Conservation (phyloP, 139 green algal species). For the Pseudopediastrum boryanum region DNA sequence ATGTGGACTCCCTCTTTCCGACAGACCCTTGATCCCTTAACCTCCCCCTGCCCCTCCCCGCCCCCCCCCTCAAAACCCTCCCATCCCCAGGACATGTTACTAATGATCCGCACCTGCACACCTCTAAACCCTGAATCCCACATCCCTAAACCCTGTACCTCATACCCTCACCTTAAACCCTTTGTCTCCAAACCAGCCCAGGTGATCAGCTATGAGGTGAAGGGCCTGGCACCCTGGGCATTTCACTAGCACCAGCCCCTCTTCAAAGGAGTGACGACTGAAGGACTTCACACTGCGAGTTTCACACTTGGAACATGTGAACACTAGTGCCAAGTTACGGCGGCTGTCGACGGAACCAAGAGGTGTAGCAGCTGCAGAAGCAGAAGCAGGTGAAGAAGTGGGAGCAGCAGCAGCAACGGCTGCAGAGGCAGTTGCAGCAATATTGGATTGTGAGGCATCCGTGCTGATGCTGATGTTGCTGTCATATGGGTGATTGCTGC, state of each 20-base stretch:
- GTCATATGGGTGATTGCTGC: too few relatives aligned
- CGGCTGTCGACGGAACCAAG: background rate
- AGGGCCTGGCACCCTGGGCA: conserved; percentile 52
- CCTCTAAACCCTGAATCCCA: background rate
- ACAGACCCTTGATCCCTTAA: background rate
- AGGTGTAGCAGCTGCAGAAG: background rate
- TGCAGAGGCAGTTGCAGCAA: background rate
- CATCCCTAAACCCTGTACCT: too few relatives aligned
- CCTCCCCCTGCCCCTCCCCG: background rate
- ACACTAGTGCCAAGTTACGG: conserved; percentile 48
- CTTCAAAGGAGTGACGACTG: conserved; percentile 34
- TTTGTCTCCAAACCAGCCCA: conserved; percentile 60
- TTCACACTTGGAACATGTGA: conserved; percentile 57
- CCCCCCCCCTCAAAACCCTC: background rate
- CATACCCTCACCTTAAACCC: conserved; percentile 9
- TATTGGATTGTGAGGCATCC: background rate
- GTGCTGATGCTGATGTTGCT: conserved; percentile 6
- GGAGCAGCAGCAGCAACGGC: background rate
- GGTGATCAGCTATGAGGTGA: conserved; percentile 45
- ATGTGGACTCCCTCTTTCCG: background rate
- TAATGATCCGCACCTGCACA: background rate
- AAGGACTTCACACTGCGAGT: conserved; percentile 55
- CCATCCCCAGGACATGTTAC: background rate
- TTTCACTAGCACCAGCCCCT: conserved; percentile 23
- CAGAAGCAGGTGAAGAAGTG: background rate